Base-by-base conservation (phyloP, 148 eudicot species). In the Linanthus parryae region DNA sequence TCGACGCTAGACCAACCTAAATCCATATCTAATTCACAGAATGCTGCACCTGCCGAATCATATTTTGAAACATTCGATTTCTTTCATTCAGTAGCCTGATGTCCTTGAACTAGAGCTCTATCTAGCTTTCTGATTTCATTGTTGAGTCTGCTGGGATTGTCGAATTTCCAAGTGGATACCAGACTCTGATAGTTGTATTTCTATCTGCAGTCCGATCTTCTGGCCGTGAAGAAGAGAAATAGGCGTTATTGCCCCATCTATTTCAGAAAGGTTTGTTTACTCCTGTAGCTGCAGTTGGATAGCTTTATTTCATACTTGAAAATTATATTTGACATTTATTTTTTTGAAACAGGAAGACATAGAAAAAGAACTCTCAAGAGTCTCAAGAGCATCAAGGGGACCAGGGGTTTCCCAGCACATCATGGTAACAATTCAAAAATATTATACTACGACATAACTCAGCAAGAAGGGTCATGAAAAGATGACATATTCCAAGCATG, bases 211-310 rank as follows among this genome's bases (percentile, higher is more conserved):
- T 88, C 96, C 1, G 92, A 88, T 33, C 92, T 83, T 21, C 72
- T 88, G 44, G 92, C 78, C 9, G 84, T 81, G 59, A 88, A 76
- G 88, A 83, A 58, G 67, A 80, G 67, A 65, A 78, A 81, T 62
- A 83, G 68, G 70, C 83, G 96, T 4, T 83, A 80, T 52, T 78
- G 78, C 60, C 96, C 96, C n/a, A 67, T 88, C 40, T 88, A 78
- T 70, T 88, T 88, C 49, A 73, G 78, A 64, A 88, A 88, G 96
- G 91, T 83, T 42, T 37, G 77, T 63, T 46, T 46, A 28, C 34
- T 11, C 29, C 54, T 45, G 43, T 52, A 26, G 35, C 49, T 52
- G 19, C 8, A 33, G 18, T 8, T 39, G 23, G 13, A 31, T 48
- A 14, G 16, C 61, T 60, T 40, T 52, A 39, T 22, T 23, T 58